A percentile compares a stretch with the other conserved stretches of the same genome.
Evolutionary conservation across 139 green algal genomes (phyloP).

Genomic region (Zygnema circumcarinatum): DNA sequence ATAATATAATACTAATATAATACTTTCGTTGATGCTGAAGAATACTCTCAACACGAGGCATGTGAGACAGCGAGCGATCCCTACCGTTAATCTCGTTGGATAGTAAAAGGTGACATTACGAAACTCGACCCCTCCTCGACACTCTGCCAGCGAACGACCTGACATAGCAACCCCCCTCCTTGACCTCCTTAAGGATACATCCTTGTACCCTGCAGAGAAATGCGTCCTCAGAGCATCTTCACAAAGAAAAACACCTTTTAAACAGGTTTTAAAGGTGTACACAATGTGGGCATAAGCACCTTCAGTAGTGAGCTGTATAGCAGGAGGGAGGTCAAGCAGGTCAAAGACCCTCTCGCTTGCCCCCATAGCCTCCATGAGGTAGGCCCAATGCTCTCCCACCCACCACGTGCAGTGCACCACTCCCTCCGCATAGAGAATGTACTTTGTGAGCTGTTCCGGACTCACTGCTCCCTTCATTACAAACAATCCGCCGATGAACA

Average conservation of each 20-base stretch:
- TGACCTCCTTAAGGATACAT: too few species aligned
- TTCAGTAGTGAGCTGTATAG: constrained; percentile 67
- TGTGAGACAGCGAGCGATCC: too few species aligned
- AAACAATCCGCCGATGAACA: constrained; percentile 68
- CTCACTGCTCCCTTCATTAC: constrained; percentile 52
- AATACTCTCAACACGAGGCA: too few species aligned
- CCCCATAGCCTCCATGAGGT: constrained; percentile 59
- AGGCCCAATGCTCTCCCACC: constrained; percentile 82
- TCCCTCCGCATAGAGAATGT: constrained; percentile 72
- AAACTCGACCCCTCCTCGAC: constrained; percentile 75
- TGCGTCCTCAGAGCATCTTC: too few species aligned
- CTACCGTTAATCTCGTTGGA: constrained; percentile 67
- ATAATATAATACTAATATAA: constrained; percentile 20
- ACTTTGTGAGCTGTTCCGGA: constrained; percentile 49
- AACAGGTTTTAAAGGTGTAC: too few species aligned
- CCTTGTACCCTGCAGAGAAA: too few species aligned
- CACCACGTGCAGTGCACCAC: constrained; percentile 66
- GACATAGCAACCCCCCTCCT: too few species aligned
- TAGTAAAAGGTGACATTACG: constrained; percentile 82
- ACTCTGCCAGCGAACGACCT: constrained; percentile 49
- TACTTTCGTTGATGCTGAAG: too few species aligned
- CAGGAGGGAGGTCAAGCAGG: constrained; percentile 61
- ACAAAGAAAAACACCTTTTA: too few species aligned
- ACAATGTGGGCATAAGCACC: too few species aligned
- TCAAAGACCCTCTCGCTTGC: constrained; percentile 53